Conservation (phyloP, 148 eudicot species). For the Rhododendron griersonianum region DNA sequence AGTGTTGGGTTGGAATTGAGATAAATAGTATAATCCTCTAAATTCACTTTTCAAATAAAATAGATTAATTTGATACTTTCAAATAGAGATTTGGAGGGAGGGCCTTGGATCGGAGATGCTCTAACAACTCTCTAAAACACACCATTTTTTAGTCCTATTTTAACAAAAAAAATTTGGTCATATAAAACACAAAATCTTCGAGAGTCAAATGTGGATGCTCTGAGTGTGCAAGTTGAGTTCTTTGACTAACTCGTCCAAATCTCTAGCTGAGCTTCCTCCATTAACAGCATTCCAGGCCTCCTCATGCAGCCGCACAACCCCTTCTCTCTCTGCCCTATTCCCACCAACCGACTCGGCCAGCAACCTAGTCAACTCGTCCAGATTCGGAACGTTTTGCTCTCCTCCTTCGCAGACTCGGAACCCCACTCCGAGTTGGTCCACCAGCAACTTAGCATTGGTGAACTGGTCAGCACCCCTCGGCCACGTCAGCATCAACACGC, state of each 20-base stretch:
- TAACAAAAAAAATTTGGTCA: too few relatives aligned
- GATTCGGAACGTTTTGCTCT: constrained; percentile 38
- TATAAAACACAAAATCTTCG: too few relatives aligned
- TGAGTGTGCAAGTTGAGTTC: neutral
- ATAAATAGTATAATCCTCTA: too few relatives aligned
- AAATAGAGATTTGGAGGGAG: too few relatives aligned
- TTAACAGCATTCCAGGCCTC: constrained; percentile 3
- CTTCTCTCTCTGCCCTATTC: neutral
- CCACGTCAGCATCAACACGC: constrained; percentile 64
- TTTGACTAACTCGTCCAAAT: constrained; percentile 3
- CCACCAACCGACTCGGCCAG: constrained; percentile 33
- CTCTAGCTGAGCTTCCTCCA: constrained; percentile 2
- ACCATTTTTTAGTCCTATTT: too few relatives aligned
- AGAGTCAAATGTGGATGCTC: neutral
- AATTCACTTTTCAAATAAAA: too few relatives aligned
- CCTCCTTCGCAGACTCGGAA: constrained; percentile 35
- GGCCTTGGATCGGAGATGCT: too few relatives aligned
- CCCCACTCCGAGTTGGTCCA: constrained; percentile 41
- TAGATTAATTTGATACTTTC: too few relatives aligned
- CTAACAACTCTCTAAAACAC: too few relatives aligned
- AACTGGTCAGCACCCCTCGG: constrained; percentile 70
- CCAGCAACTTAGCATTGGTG: constrained; percentile 43
- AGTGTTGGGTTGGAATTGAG: too few relatives aligned
- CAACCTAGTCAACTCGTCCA: constrained; percentile 30
- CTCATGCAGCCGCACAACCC: neutral